Evolutionary conservation across 2,329 filamentous ascomycete genomes (phyloP).

Genomic region (Colletotrichum zoysiae): DNA sequence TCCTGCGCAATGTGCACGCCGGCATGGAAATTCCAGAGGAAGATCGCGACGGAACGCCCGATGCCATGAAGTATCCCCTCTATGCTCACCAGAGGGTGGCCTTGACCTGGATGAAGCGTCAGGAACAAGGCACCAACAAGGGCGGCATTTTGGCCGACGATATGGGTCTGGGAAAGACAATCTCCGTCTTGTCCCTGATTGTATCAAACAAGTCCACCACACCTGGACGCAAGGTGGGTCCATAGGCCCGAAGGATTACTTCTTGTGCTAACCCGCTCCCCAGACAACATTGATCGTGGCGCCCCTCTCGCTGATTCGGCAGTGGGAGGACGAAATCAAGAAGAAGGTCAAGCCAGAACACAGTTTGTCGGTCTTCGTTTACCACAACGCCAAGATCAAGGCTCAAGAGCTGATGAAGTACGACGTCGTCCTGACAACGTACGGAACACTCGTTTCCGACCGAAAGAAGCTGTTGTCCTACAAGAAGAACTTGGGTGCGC

Average conservation of each 20-base stretch:
- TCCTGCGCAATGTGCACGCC: conserved; percentile 79
- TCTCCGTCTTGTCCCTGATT: conserved; percentile 85
- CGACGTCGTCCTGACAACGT: conserved; percentile 85
- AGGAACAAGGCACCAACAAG: conserved; percentile 80
- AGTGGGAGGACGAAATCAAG: conserved; percentile 86
- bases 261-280: conserved; percentile 20
- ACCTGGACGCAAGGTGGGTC: conserved; percentile 46
- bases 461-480: conserved; percentile 65
- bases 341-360: conserved; percentile 73
- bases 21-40: conserved; percentile 74
- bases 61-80: conserved; percentile 74
- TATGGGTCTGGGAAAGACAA: conserved; percentile 88
- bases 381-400: conserved; percentile 72
- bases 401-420: conserved; percentile 73
- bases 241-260: background rate
- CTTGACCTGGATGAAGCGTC: conserved; percentile 80
- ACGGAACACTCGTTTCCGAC: conserved; percentile 77
- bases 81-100: conserved; percentile 88
- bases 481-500: conserved; percentile 58
- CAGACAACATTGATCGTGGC: conserved; percentile 86
- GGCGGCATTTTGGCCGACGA: conserved; percentile 84
- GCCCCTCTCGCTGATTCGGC: conserved; percentile 82
- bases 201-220: conserved; percentile 73
- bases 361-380: conserved; percentile 73
- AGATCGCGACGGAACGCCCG: conserved; percentile 76